Percentiles rank a stretch among this genome's conserved stretches.
These are phyloP conservation scores for Cladosporium velox DNA, from an alignment of 2,329 filamentous ascomycete species.

Conservation along the genomic window DNA sequence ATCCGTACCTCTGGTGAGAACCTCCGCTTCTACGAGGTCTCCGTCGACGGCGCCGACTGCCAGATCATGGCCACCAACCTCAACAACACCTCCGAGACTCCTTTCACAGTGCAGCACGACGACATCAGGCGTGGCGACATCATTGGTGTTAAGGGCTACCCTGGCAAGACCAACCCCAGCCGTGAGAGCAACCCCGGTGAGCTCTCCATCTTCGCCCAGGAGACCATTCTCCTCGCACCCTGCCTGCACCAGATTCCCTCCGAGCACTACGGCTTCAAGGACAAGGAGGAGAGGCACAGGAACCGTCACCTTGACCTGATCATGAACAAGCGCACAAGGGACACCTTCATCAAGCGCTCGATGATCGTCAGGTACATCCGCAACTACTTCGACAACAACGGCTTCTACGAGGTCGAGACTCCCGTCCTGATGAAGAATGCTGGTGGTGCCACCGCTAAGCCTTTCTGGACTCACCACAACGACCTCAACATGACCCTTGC, in stretches of 20 bases:
- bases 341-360: slow-evolving; percentile 80
- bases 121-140: slow-evolving; percentile 88
- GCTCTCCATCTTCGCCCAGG: slow-evolving; percentile 86
- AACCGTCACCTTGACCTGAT: slow-evolving; percentile 94
- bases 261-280: slow-evolving; percentile 92
- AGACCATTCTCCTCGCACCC: slow-evolving; percentile 82
- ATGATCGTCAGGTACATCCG: slow-evolving; percentile 90
- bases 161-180: slow-evolving; percentile 82
- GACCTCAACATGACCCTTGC: slow-evolving; percentile 93
- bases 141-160: slow-evolving; percentile 82
- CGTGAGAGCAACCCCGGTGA: slow-evolving; percentile 74
- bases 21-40: slow-evolving; percentile 88
- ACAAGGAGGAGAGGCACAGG: slow-evolving; percentile 89
- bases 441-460: slow-evolving; percentile 91
- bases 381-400: slow-evolving; percentile 77
- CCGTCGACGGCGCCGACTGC: slow-evolving; percentile 72
- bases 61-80: slow-evolving; percentile 93
- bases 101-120: slow-evolving; percentile 88
- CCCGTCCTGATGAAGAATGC: slow-evolving; percentile 97
- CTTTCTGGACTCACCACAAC: slow-evolving; percentile 95
- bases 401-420: slow-evolving; percentile 93
- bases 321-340: slow-evolving; percentile 86
- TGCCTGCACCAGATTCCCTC: slow-evolving; percentile 89
- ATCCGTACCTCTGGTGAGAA: slow-evolving; percentile 80
- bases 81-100: slow-evolving; percentile 66